Evolutionary conservation across 805 yeast genomes (phyloP).

Genomic region (Pichia thaimueangensis): DNA sequence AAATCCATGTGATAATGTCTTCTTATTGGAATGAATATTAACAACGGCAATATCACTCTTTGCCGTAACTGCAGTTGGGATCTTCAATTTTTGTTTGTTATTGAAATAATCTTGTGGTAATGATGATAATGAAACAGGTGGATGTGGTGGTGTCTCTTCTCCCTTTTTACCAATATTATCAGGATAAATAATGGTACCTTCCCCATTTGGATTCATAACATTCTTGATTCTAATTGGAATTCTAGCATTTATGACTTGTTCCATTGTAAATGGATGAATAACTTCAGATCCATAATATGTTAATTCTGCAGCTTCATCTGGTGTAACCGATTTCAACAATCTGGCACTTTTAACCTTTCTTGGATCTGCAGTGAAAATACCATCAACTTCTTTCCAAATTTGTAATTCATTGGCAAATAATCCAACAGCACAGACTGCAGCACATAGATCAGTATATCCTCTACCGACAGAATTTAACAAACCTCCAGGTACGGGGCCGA

Average conservation of each 20-base stretch:
- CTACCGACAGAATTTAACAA: constrained; percentile 88
- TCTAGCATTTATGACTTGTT: constrained; percentile 91
- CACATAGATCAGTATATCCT: constrained; percentile 97
- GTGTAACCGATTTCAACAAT: constrained; percentile 80
- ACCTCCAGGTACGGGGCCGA: constrained; percentile 96
- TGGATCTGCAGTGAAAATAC: constrained; percentile 98
- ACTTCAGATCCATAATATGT: constrained; percentile 98
- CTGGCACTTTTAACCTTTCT: constrained; percentile 89
- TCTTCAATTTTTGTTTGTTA: constrained; percentile 42
- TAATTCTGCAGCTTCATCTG: constrained; percentile 97
- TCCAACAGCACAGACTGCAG: constrained; percentile 94
- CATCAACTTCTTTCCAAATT: constrained; percentile 99
- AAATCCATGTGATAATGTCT: constrained; percentile 90
- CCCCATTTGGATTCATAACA: constrained; percentile 89
- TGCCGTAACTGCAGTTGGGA: constrained; percentile 94
- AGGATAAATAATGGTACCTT: constrained; percentile 91
- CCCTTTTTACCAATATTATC: constrained; percentile 82
- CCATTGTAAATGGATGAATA: constrained; percentile 98
- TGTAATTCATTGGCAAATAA: constrained; percentile 87
- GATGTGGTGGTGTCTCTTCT: constrained; percentile 89
- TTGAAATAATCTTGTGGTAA: constrained; percentile 34
- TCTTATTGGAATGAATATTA: constrained; percentile 89
- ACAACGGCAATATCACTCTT: constrained; percentile 88
- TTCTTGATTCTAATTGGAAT: constrained; percentile 96
- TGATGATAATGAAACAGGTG: constrained; percentile 69